Evolutionary conservation across 352 stramenopile species (phyloP).

Genomic region (Globisporangium spinosum): DNA sequence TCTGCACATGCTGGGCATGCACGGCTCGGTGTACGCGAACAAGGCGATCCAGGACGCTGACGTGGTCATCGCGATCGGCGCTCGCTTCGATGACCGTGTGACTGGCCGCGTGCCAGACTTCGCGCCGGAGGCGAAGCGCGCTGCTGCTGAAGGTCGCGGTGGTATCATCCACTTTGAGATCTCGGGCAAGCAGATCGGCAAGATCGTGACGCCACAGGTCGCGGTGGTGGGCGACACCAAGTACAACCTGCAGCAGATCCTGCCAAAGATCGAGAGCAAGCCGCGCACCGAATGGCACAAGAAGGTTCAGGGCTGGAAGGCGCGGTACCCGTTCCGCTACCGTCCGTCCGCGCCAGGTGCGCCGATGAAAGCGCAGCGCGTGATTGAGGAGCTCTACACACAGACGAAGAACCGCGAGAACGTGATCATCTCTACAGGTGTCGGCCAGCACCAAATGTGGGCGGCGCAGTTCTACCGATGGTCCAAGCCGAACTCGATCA

Average conservation of each 20-base stretch:
- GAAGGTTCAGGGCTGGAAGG: slow-evolving; percentile 89
- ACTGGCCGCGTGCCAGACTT: slow-evolving; percentile 92
- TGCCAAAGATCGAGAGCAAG: slow-evolving; percentile 77
- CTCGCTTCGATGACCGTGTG: slow-evolving; percentile 95
- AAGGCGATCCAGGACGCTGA: slow-evolving; percentile 95
- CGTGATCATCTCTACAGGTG: slow-evolving; percentile 93
- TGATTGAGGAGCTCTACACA: slow-evolving; percentile 92
- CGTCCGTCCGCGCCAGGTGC: slow-evolving; percentile 58
- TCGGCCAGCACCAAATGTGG: slow-evolving; percentile 97
- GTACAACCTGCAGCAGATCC: slow-evolving; percentile 91
- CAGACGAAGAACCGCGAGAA: slow-evolving; percentile 90
- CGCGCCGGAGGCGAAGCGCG: slow-evolving; percentile 88
- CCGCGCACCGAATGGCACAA: slow-evolving; percentile 90
- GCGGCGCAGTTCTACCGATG: slow-evolving; percentile 95
- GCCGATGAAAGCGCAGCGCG: slow-evolving; percentile 92
- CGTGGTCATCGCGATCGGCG: slow-evolving; percentile 92
- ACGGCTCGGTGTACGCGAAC: slow-evolving; percentile 95
- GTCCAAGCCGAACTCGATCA: slow-evolving; percentile 91
- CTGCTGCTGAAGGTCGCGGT: slow-evolving; percentile 87
- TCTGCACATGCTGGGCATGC: slow-evolving; percentile 97
- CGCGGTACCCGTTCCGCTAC: slow-evolving; percentile 92
- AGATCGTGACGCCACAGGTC: slow-evolving; percentile 83
- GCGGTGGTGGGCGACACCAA: slow-evolving; percentile 81
- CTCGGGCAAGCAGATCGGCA: slow-evolving; percentile 81
- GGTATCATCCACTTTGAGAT: slow-evolving; percentile 97